phyloP scores from a whole-genome alignment of 495 filamentous ascomycete genomes.

The Aspergillus leporis region DNA sequence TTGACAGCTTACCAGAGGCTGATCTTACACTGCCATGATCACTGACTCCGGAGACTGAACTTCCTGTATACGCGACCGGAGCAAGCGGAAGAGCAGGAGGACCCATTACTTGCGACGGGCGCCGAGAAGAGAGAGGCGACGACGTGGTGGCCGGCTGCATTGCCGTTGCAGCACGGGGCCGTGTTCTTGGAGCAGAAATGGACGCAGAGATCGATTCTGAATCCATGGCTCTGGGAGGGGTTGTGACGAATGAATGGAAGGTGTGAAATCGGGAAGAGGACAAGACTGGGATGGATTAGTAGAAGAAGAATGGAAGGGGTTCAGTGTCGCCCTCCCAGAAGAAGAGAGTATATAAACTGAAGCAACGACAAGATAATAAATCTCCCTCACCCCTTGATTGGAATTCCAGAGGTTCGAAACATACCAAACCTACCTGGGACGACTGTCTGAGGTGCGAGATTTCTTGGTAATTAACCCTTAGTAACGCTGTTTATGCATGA shows the following conservation, averaged over 20 bases:
- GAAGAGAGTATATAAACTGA: neutral
- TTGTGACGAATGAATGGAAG: neutral
- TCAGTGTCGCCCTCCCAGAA: neutral
- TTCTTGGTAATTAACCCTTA: neutral
- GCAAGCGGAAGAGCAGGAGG: slow-evolving; percentile 44
- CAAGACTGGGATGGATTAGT: neutral
- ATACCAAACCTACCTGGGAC: slow-evolving; percentile 1
- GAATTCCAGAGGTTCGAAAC: slow-evolving; percentile 5
- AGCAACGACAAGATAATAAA: neutral
- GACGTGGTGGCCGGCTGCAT: slow-evolving; percentile 43
- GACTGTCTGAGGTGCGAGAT: neutral
- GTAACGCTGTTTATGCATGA: neutral
- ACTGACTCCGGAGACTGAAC: slow-evolving; percentile 29
- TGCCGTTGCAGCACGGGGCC: slow-evolving; percentile 52
- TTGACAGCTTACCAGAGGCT: slow-evolving; percentile 50
- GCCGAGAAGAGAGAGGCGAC: slow-evolving; percentile 45
- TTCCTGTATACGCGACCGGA: slow-evolving; percentile 28
- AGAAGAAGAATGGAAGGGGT: neutral
- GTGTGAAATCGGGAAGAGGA: neutral
- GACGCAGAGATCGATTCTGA: slow-evolving; percentile 64
- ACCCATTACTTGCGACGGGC: slow-evolving; percentile 48
- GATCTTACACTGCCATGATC: slow-evolving; percentile 59
- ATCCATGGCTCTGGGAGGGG: slow-evolving; percentile 40
- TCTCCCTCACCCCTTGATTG: slow-evolving; percentile 4
- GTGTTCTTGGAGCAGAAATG: slow-evolving; percentile 49